Base-by-base conservation (phyloP, 1,284 basidiomycete species). In the Pyrrhoderma lamaoense region DNA sequence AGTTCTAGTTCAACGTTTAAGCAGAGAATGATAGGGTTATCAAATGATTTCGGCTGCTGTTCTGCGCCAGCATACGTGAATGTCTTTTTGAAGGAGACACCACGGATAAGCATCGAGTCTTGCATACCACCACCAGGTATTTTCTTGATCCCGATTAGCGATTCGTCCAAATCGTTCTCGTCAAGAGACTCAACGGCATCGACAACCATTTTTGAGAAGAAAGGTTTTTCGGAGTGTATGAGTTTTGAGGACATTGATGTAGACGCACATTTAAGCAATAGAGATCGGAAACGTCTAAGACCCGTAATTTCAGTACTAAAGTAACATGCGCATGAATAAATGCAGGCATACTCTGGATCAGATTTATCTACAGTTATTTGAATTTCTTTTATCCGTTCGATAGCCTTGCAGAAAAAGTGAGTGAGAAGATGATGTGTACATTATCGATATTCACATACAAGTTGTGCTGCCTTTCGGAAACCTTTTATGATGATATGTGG, bases 161-260 rank as follows among this genome's bases (percentile, higher is more conserved):
- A 91, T 66, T 98, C 93, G 67, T 99, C 93, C 45, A 99, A 77
- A 63, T 97, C 93, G 44, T 89, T 78, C 64, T 91, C 93, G 71
- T 99, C 93, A 42, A 99, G 76, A 53, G 83, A 91, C 58, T 85
- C 79, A 42, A 99, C 93, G 38, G 96, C 93, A 64, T 99, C 91
- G 44, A 99, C 96, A 51, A 97, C 96, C 94, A 99, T 99, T 59
- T 90, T 84, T 27, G 93, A 89, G 75, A 99, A 99, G 75, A 99
- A 99, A 3, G 95, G 94, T 64, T 96, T 97, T 72, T 98, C 93
- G 37, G 93, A 93, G 67, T 98, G 94, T 61, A 99, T 98, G 57
- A 99, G 82, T 72, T 99, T 99, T 56, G 94, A 98, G 18, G 95
- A 98, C 95, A 99, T 98, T 38, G 94, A 95, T 5, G 96, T 99